Evolutionary conservation across 768 basidiomycete species (phyloP).

Genomic region (Lactifluus hygrophoroides): DNA sequence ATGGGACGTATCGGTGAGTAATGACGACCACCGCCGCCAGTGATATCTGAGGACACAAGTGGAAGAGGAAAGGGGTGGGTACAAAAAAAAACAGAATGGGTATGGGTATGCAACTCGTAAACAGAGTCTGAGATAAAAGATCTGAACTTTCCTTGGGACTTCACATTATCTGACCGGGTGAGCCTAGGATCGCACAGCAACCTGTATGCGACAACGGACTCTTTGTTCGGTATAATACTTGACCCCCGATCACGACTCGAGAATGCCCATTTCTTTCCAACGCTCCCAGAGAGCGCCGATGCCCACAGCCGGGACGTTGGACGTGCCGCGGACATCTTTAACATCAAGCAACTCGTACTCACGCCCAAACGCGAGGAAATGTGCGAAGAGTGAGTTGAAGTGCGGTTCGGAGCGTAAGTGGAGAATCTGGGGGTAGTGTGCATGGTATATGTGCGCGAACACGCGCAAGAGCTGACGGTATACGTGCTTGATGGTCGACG

Average conservation of each 20-base stretch:
- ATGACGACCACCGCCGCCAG: neutral
- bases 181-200: neutral
- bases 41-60: neutral
- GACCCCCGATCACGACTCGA: slow-evolving; percentile 34
- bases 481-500: slow-evolving; percentile 83
- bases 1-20: neutral
- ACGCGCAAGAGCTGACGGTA: slow-evolving; percentile 95
- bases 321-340: slow-evolving; percentile 74
- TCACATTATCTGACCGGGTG: neutral
- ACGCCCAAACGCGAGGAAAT: slow-evolving; percentile 91
- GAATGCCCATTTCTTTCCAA: slow-evolving; percentile 81
- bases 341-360: slow-evolving; percentile 89
- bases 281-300: slow-evolving; percentile 78
- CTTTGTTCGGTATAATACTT: neutral
- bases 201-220: neutral
- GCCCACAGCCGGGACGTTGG: slow-evolving; percentile 48
- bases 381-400: slow-evolving; percentile 95
- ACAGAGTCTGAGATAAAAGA: neutral
- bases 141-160: slow-evolving; percentile 1
- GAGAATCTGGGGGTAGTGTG: slow-evolving; percentile 84
- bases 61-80: neutral
- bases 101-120: slow-evolving; percentile 3
- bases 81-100: neutral
- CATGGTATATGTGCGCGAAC: slow-evolving; percentile 95
- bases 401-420: slow-evolving; percentile 92